Evolutionary conservation across 164 flowering plant species (phyloP).

Genomic region (Cinnamomum micranthum): DNA sequence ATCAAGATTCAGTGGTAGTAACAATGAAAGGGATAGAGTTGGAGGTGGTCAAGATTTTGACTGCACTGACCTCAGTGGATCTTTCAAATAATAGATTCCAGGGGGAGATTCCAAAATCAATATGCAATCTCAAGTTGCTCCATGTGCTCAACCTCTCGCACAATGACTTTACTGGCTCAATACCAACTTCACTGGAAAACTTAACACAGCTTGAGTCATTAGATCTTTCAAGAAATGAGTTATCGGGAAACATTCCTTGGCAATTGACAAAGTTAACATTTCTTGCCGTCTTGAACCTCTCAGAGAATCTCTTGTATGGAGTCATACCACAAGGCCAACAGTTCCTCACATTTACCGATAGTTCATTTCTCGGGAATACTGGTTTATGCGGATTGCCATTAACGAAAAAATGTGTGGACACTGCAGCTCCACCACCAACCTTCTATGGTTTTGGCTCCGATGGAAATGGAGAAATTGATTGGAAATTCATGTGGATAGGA

Average conservation of each 20-base stretch:
- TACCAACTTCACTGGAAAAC: background rate
- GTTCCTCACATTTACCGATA: background rate
- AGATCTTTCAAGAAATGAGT: background rate
- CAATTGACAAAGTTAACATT: background rate
- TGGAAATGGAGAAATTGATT: background rate
- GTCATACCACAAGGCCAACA: background rate
- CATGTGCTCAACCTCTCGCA: background rate
- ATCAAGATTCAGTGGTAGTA: background rate
- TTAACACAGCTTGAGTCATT: background rate
- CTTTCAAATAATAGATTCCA: background rate
- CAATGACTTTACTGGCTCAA: background rate
- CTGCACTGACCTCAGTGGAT: background rate
- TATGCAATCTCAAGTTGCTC: background rate
- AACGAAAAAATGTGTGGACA: background rate
- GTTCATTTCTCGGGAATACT: background rate
- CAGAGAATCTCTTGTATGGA: background rate
- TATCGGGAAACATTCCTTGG: background rate
- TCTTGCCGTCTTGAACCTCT: too few relatives aligned
- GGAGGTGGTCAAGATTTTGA: background rate
- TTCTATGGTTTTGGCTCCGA: background rate
- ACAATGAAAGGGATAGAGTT: background rate
- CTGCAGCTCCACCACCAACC: background rate
- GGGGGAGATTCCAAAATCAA: background rate
- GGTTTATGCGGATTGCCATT: conserved; percentile 3
- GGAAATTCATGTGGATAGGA: background rate